These are phyloP conservation scores for Leptomonas pyrrhocoris DNA, from an alignment of 208 protist genomes.

Conservation along the genomic window DNA sequence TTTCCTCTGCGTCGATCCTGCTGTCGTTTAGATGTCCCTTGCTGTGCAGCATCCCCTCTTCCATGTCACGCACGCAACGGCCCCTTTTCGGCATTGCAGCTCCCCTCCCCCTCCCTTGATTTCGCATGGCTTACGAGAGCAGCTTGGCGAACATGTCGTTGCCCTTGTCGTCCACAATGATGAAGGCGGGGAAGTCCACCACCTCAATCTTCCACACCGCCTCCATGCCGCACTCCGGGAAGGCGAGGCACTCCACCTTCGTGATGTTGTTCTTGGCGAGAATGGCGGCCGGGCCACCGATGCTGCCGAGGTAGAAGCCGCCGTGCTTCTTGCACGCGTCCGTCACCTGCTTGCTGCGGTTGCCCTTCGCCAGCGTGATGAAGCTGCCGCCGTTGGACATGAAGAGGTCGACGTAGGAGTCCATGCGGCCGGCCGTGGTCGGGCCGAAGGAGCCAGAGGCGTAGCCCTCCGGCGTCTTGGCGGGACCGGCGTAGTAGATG, in stretches of 20 bases:
- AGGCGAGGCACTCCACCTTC: slow-evolving; percentile 94
- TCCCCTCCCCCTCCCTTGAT: neutral
- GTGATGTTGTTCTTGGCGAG: slow-evolving; percentile 92
- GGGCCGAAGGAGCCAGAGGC: slow-evolving; percentile 96
- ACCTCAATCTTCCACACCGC: slow-evolving; percentile 96
- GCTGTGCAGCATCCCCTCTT: too few relatives aligned
- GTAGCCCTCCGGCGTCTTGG: slow-evolving; percentile 95
- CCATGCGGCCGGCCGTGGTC: slow-evolving; percentile 97
- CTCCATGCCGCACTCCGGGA: slow-evolving; percentile 92
- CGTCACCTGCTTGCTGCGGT: slow-evolving; percentile 92
- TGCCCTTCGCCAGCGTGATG: slow-evolving; percentile 97
- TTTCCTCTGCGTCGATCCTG: neutral
- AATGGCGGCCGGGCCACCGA: slow-evolving; percentile 96
- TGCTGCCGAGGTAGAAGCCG: slow-evolving; percentile 97
- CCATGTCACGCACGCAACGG: neutral
- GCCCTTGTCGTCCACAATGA: slow-evolving; percentile 98
- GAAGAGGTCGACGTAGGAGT: slow-evolving; percentile 95
- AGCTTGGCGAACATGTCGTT: slow-evolving; percentile 96
- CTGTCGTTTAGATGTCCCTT: neutral
- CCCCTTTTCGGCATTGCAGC: neutral
- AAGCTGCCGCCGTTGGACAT: slow-evolving; percentile 89
- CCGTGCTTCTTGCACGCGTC: slow-evolving; percentile 95
- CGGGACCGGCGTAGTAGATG: slow-evolving; percentile 97
- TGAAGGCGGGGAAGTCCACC: slow-evolving; percentile 97
- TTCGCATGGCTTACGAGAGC: slow-evolving; percentile 31